Base-by-base conservation (phyloP, 306 rosid species). In the Lathyrus aphaca region DNA sequence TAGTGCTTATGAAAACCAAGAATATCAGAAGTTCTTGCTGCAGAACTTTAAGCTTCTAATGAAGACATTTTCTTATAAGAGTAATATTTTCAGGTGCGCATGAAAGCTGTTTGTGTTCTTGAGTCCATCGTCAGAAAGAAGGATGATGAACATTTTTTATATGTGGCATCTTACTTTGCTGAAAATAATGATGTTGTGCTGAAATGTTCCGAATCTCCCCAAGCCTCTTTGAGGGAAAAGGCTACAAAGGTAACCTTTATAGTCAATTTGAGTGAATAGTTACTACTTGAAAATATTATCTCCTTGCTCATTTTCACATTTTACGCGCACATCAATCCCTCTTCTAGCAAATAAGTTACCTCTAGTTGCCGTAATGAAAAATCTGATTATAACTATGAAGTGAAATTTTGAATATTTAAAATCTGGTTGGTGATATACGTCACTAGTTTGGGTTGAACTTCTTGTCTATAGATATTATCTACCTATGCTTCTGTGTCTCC, bases 91-190 rank as follows among this genome's bases (percentile, higher is more conserved):
- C 92, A 94, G 99, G 96, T 89, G 69, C 99, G 97, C 77, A 89
- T 91, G 97, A 95, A 95, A 91, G 96, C 99, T 77, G 82, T 86
- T 49, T 95, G 99, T 74, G 87, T 91, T 69, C 97, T 95, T 35
- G 99, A 95, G 71, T 57, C 99, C 76, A 84, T 95, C 68, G 79
- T 95, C 48, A 86, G 99, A 79, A 91, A 73, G 82, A 84, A 78
- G 80, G 97, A 86, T 51, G 91, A 84, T 42, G 95, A 84, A 9
- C 85, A 81, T 68, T 87, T 91, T 82, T 80, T 89, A 16, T 63
- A 1, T 8, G 76, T 95, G 58, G 87, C 81, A 78, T 81, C 92
- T 44, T 91, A 95, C 80, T 95, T 89, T 62, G 57, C 82, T 57
- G 92, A 91, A 76, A 89, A 89, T 69, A 86, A 49, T 69, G 96